Base-by-base conservation (phyloP, 257 asterid genomes). In the Solanum tarijense region DNA sequence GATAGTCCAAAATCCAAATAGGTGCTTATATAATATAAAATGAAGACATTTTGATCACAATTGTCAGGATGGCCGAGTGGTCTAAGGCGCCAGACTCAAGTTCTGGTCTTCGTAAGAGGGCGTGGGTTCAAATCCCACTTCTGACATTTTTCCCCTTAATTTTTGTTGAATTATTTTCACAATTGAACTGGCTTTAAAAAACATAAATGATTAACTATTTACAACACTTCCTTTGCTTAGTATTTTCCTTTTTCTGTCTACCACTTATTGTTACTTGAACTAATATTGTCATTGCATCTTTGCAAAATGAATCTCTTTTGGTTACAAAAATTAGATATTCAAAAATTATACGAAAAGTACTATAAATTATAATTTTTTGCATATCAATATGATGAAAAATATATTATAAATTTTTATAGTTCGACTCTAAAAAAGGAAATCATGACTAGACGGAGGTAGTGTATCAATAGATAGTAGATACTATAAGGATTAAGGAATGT, bases 51-150 rank as follows among this genome's bases (percentile, higher is more conserved):
- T 3, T 20, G 5, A 7, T 2, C 2, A 58, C 25, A 20, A 20
- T 58, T 58, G 96, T 94, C 96, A 93, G 98, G 98, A 93, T 96
- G 98, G 96, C 95, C 96, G 96, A 94, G 98, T 94, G 98, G 98
- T 94, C 97, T 92, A 96, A 96, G 96, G 98, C 96, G 98, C 96
- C 96, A 93, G 96, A 94, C 98, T 96, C 96, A 94, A 96, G 97
- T 94, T 94, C 95, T 94, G 95, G 97, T 94, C 94, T 36, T 92
- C 95, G 90, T 29, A 55, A 89, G 95, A 92, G 95, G 96, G 96
- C 96, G 94, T 95, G 95, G 96, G 98, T 95, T 93, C 95, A 95
- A 94, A 93, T 87, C 93, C 94, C 94, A 93, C 94, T 93, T 89
- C 92, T 93, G 95, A 92, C 93, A 91, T 10, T 35, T 35, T 62